phyloP scores from a whole-genome alignment of 352 stramenopile species.

The Phytopythium oedochilum region DNA sequence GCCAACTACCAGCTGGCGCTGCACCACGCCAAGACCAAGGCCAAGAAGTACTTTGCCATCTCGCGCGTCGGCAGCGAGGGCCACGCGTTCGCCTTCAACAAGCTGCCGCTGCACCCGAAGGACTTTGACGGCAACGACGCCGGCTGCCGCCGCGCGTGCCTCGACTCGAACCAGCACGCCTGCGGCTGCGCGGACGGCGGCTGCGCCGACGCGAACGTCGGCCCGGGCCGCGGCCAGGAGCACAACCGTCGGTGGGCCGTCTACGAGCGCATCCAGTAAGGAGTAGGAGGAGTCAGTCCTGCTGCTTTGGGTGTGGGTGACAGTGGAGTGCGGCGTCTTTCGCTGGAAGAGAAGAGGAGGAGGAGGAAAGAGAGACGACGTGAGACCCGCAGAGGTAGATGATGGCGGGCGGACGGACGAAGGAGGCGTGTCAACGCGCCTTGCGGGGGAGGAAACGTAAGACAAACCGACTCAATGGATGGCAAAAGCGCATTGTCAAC shows the following conservation, averaged over 20 bases:
- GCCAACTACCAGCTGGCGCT: constrained; percentile 90
- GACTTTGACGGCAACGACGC: constrained; percentile 78
- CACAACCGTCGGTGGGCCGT: constrained; percentile 89
- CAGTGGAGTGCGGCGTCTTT: no score
- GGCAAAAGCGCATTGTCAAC: no score
- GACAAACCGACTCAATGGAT: no score
- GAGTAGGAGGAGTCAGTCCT: no score
- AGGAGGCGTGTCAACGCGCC: no score
- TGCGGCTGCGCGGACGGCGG: constrained; percentile 85
- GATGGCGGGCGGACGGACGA: no score
- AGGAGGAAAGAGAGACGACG: no score
- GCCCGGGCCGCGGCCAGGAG: constrained; percentile 72
- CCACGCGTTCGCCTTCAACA: constrained; percentile 90
- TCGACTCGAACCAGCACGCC: constrained; percentile 65
- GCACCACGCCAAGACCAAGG: constrained; percentile 75
- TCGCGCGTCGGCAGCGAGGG: constrained; percentile 71
- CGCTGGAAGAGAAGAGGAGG: no score
- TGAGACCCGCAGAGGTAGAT: no score
- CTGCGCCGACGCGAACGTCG: constrained; percentile 67
- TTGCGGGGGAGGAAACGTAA: no score
- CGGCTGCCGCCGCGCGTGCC: constrained; percentile 73
- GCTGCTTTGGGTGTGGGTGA: no score
- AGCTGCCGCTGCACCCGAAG: constrained; percentile 53
- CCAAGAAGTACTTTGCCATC: constrained; percentile 89
- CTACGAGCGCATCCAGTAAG: constrained; percentile 54